Percentiles rank a stretch among this genome's conserved stretches.
These are phyloP conservation scores for Ogataea zsoltii DNA, from an alignment of 805 yeast species.

Conservation along the genomic window DNA sequence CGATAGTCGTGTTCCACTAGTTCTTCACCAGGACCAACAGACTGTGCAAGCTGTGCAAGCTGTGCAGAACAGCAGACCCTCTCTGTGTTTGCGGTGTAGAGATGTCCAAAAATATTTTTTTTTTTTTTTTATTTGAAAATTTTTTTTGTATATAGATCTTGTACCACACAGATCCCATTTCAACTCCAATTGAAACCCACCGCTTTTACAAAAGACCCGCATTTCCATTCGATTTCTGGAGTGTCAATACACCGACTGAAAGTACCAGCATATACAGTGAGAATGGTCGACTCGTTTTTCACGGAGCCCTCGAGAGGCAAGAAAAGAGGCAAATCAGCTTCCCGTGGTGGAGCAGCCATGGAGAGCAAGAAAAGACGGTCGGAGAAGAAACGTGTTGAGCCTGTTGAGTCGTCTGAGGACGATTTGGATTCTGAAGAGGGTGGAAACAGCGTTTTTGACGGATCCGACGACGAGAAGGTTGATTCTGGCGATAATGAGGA, in stretches of 20 bases:
- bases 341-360: conserved; percentile 15
- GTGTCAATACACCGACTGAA: not conserved
- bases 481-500: conserved; percentile 39
- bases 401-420: conserved; percentile 24
- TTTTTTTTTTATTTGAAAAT: conserved; percentile 1
- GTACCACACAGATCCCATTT: not conserved
- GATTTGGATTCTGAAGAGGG: conserved; percentile 40
- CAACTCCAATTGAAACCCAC: not conserved
- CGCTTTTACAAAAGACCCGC: no score
- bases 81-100: no score
- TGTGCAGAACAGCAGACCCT: no score
- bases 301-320: conserved; percentile 59
- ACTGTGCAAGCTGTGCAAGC: no score
- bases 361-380: conserved; percentile 21
- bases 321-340: conserved; percentile 32
- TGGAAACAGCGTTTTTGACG: conserved; percentile 32
- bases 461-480: conserved; percentile 21
- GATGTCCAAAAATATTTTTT: conserved; percentile 2
- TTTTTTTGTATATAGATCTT: not conserved
- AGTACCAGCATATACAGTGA: conserved; percentile 7
- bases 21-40: no score
- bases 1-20: no score
- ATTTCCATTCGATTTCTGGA: not conserved
- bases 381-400: conserved; percentile 8
- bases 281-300: conserved; percentile 65